These are phyloP conservation scores for Kuraishia capsulata DNA, from an alignment of 805 yeast species.

Conservation along the genomic window DNA sequence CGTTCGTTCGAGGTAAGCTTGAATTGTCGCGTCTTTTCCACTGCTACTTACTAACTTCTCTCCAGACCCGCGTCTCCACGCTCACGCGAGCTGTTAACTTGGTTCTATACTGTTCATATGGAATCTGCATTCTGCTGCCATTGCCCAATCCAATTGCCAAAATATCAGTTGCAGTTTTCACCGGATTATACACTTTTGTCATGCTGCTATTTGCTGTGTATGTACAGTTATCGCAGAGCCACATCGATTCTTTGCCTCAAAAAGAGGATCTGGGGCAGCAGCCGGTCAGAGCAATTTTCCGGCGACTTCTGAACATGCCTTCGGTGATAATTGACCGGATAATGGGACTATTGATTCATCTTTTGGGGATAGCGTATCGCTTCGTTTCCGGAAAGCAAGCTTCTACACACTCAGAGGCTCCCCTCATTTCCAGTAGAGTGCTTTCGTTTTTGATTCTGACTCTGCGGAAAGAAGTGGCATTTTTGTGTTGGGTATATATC, in stretches of 20 bases:
- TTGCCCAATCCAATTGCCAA: constrained; percentile 15
- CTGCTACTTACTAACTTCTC: not conserved
- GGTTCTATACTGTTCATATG: constrained; percentile 6
- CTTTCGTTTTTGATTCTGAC: constrained; percentile 16
- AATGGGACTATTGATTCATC: not conserved
- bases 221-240: constrained; percentile 4
- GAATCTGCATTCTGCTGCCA: constrained; percentile 9
- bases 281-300: not conserved
- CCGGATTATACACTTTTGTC: constrained; percentile 13
- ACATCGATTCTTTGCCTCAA: not conserved
- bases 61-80: not conserved
- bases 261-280: not conserved
- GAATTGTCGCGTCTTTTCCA: not conserved
- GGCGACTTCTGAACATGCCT: not conserved
- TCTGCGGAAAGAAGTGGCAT: constrained; percentile 16
- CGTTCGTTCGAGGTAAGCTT: not conserved
- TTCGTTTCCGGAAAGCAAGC: not conserved
- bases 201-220: constrained; percentile 12
- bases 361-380: not conserved
- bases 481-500: constrained; percentile 18
- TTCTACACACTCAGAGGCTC: not conserved
- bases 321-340: not conserved
- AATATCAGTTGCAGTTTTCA: constrained; percentile 18
- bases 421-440: constrained; percentile 4
- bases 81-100: not conserved